Percentiles rank a stretch among this genome's conserved stretches.
Conservation (phyloP, 495 filamentous ascomycete genomes). For the Parmelia sp. region DNA sequence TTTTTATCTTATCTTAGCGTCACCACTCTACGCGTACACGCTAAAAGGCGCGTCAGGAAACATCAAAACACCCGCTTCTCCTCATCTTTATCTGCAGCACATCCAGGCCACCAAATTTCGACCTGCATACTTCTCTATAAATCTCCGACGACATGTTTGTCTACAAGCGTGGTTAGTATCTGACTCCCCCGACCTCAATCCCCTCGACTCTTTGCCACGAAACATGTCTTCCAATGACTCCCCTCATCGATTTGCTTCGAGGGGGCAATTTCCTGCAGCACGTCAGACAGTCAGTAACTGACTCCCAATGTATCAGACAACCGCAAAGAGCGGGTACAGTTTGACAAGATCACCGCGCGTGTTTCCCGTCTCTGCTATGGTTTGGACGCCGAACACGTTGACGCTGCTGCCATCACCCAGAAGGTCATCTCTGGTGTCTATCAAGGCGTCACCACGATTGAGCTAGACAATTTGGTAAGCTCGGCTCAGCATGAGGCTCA, state of each 20-base stretch:
- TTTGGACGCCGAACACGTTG: conserved; percentile 91
- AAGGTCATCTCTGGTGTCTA: conserved; percentile 99
- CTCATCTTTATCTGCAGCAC: neutral
- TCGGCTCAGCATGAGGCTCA: neutral
- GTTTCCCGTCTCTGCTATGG: conserved; percentile 97
- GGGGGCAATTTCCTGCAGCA: neutral
- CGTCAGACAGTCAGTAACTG: neutral
- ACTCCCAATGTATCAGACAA: conserved; percentile 58
- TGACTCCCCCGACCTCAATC: neutral
- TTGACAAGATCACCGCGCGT: conserved; percentile 99
- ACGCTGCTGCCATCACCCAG: conserved; percentile 95
- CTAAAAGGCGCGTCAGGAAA: neutral
- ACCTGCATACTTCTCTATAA: neutral
- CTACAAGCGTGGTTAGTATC: conserved; percentile 60
- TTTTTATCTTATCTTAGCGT: conserved; percentile 7
- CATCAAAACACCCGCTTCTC: neutral
- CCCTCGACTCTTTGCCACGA: neutral
- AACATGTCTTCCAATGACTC: neutral
- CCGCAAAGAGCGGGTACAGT: conserved; percentile 99
- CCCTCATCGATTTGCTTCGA: neutral
- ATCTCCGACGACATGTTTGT: conserved; percentile 51
- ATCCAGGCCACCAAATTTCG: neutral
- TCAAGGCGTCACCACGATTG: conserved; percentile 91
- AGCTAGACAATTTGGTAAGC: conserved; percentile 87
- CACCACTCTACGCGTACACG: conserved; percentile 5